Conservation (phyloP, 2,329 filamentous ascomycete species). For the Microdochium paspali region DNA sequence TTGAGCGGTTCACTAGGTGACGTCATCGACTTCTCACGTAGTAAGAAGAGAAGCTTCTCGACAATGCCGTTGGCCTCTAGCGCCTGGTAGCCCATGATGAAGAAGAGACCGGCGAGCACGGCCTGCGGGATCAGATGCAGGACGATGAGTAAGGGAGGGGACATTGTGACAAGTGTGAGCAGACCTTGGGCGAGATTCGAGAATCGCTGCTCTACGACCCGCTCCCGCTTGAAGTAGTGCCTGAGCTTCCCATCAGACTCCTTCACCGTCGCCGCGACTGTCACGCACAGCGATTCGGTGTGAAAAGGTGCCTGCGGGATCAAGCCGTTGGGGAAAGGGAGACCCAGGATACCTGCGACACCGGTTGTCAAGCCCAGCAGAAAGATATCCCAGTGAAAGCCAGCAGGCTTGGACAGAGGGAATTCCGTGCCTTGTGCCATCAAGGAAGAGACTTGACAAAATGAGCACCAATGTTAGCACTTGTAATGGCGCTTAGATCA, state of each 20-base stretch:
- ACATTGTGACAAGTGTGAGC: slow-evolving; percentile 71
- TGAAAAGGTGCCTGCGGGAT: slow-evolving; percentile 81
- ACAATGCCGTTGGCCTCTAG: slow-evolving; percentile 72
- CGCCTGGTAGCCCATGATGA: slow-evolving; percentile 75
- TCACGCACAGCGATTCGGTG: slow-evolving; percentile 69
- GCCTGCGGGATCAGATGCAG: slow-evolving; percentile 72
- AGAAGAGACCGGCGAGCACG: slow-evolving; percentile 73
- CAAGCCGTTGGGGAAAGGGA: slow-evolving; percentile 75
- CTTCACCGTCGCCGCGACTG: slow-evolving; percentile 39
- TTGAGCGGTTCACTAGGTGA: slow-evolving; percentile 48
- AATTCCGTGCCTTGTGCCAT: slow-evolving; percentile 80
- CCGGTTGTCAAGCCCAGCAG: slow-evolving; percentile 71
- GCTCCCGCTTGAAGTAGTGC: slow-evolving; percentile 39
- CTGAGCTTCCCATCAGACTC: slow-evolving; percentile 47
- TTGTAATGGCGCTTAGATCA: neutral
- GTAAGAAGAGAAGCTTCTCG: slow-evolving; percentile 61
- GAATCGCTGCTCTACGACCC: slow-evolving; percentile 69
- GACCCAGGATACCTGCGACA: slow-evolving; percentile 63
- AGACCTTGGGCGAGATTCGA: slow-evolving; percentile 73
- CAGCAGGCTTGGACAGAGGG: slow-evolving; percentile 69
- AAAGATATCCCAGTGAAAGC: slow-evolving; percentile 81
- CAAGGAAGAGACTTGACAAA: slow-evolving; percentile 61
- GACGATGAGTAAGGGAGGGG: slow-evolving; percentile 62
- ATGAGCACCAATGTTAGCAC: neutral
- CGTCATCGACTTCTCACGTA: slow-evolving; percentile 55